Evolutionary conservation across 2,329 filamentous ascomycete genomes (phyloP).

Genomic region (Xylariaceae sp.): DNA sequence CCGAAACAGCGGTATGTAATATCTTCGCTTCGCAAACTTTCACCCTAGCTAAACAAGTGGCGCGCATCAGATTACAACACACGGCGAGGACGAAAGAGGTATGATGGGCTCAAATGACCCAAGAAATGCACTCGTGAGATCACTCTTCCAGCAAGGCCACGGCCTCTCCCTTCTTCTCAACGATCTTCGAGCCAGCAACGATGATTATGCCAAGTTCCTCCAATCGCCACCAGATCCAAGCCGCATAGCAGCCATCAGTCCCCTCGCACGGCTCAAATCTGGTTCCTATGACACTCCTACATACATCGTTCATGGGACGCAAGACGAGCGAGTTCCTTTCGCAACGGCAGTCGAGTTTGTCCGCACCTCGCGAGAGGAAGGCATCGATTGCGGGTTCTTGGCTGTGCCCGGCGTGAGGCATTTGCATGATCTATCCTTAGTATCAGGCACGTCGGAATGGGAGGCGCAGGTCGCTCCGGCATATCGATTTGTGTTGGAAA

Average conservation of each 20-base stretch:
- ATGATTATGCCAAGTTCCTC: no score
- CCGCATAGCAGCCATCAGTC: constrained; percentile 23
- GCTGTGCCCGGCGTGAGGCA: neutral
- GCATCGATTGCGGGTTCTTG: neutral
- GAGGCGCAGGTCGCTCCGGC: neutral
- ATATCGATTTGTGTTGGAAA: neutral
- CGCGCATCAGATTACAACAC: no score
- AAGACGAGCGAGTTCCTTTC: neutral
- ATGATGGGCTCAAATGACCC: no score
- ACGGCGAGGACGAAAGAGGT: no score
- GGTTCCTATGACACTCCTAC: constrained; percentile 32
- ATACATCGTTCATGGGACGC: constrained; percentile 29
- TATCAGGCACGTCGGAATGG: neutral
- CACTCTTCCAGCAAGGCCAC: neutral
- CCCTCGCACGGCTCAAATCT: constrained; percentile 28
- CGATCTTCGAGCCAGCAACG: no score
- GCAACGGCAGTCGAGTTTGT: neutral
- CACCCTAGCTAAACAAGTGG: no score
- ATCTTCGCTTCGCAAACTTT: no score
- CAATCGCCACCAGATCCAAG: no score
- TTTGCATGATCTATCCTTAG: neutral
- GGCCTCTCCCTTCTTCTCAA: neutral
- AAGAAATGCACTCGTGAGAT: no score
- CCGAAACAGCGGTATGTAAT: no score
- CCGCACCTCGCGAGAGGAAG: no score